Percentiles rank a stretch among this genome's conserved stretches.
These are phyloP conservation scores for Pichia paraexigua DNA, from an alignment of 805 yeast genomes.

Conservation along the genomic window DNA sequence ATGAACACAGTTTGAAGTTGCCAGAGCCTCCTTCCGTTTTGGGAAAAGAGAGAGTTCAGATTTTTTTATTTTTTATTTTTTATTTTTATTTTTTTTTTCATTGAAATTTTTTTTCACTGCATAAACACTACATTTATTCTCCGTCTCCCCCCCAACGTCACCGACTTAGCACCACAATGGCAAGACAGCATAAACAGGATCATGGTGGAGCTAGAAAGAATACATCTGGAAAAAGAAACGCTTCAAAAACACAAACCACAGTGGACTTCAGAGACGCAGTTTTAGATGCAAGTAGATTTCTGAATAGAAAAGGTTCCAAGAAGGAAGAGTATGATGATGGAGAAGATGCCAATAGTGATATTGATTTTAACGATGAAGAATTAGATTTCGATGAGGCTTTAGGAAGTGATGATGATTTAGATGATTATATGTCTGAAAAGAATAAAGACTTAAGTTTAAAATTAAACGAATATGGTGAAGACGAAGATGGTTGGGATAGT, in stretches of 20 bases:
- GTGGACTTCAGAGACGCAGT: constrained; percentile 20
- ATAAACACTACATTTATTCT: background rate
- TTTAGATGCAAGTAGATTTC: constrained; percentile 29
- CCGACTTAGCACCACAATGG: background rate
- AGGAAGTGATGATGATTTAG: constrained; percentile 71
- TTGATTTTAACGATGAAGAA: constrained; percentile 32
- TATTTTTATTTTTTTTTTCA: too few relatives aligned
- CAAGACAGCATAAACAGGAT: background rate
- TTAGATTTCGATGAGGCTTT: constrained; percentile 73
- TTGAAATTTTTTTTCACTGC: too few relatives aligned
- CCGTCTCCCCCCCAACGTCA: background rate
- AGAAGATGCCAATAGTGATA: constrained; percentile 21
- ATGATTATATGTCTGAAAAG: constrained; percentile 60
- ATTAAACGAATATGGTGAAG: constrained; percentile 32
- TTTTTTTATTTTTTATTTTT: too few relatives aligned
- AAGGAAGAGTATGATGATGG: constrained; percentile 7
- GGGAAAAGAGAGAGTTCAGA: background rate
- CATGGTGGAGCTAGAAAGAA: background rate
- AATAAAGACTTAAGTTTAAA: constrained; percentile 45
- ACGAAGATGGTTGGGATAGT: constrained; percentile 61
- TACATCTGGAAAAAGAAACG: constrained; percentile 15
- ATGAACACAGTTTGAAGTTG: background rate
- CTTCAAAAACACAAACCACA: background rate
- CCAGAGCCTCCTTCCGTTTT: background rate
- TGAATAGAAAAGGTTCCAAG: constrained; percentile 8